Evolutionary conservation across 139 green algal species (phyloP).

Genomic region (Tetradesmus obliquus): DNA sequence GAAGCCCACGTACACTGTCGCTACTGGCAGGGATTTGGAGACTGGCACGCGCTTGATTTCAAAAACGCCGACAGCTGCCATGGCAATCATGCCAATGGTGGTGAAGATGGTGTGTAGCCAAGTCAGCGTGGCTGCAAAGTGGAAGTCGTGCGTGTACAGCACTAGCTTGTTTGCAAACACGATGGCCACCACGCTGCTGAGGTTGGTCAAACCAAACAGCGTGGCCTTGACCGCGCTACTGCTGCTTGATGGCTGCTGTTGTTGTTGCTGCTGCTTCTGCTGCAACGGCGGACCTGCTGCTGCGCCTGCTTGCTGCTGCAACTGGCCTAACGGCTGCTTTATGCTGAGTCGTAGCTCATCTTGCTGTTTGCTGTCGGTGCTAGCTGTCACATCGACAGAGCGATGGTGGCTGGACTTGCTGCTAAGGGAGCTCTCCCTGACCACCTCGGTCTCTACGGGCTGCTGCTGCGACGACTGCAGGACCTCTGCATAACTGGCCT

Average conservation of each 20-base stretch:
- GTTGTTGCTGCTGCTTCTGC: slow-evolving; percentile 5
- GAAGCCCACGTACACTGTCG: slow-evolving; percentile 75
- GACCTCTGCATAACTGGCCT: neutral
- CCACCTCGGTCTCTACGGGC: slow-evolving; percentile 3
- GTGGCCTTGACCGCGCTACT: neutral
- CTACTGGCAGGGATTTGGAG: slow-evolving; percentile 54
- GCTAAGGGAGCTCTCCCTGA: neutral
- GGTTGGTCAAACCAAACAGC: slow-evolving; percentile 35
- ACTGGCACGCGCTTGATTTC: slow-evolving; percentile 46
- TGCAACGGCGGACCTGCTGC: neutral
- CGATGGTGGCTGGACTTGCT: neutral
- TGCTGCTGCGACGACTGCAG: neutral
- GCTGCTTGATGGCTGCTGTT: slow-evolving; percentile 15
- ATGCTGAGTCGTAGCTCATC: neutral
- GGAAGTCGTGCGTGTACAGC: slow-evolving; percentile 64
- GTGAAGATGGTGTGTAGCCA: slow-evolving; percentile 76
- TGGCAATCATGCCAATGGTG: slow-evolving; percentile 62
- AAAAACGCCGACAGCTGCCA: slow-evolving; percentile 8
- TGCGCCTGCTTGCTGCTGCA: slow-evolving; percentile 2
- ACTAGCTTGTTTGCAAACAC: slow-evolving; percentile 83
- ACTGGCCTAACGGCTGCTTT: neutral
- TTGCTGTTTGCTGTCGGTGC: neutral
- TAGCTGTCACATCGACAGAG: neutral
- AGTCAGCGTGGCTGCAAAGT: slow-evolving; percentile 73
- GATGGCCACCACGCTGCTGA: slow-evolving; percentile 57